These are phyloP conservation scores for Ogataea minuta DNA, from an alignment of 805 yeast genomes.

Conservation along the genomic window DNA sequence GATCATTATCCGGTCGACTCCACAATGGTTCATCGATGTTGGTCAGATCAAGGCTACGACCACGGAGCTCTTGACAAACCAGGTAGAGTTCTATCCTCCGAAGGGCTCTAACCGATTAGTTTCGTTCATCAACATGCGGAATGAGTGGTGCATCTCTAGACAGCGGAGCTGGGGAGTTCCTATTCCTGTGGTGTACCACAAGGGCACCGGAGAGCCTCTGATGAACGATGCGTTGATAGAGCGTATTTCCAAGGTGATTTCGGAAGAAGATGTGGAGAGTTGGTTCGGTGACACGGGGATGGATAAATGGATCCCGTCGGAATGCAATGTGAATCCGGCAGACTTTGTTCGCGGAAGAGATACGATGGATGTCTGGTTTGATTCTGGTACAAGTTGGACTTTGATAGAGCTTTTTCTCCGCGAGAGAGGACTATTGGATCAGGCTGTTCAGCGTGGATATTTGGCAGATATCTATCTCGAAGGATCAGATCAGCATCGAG, in stretches of 20 bases:
- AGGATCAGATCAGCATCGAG: slow-evolving; percentile 98
- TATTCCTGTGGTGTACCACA: slow-evolving; percentile 76
- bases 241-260: slow-evolving; percentile 56
- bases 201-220: slow-evolving; percentile 60
- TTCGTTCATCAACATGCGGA: slow-evolving; percentile 72
- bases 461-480: slow-evolving; percentile 84
- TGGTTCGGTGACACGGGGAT: slow-evolving; percentile 66
- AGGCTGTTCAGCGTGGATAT: slow-evolving; percentile 37
- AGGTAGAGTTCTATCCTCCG: slow-evolving; percentile 72
- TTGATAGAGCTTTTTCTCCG: slow-evolving; percentile 44
- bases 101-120: slow-evolving; percentile 67
- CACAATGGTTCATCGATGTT: slow-evolving; percentile 95
- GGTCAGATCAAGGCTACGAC: slow-evolving; percentile 68
- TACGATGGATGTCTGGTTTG: slow-evolving; percentile 99
- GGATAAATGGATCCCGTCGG: slow-evolving; percentile 70
- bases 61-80: slow-evolving; percentile 46
- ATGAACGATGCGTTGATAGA: slow-evolving; percentile 55
- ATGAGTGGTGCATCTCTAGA: slow-evolving; percentile 97
- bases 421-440: slow-evolving; percentile 32
- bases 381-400: slow-evolving; percentile 92
- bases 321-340: slow-evolving; percentile 39
- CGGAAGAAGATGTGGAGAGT: slow-evolving; percentile 61
- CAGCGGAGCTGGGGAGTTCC: slow-evolving; percentile 99
- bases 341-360: slow-evolving; percentile 68
- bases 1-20: slow-evolving; percentile 90